phyloP scores from a whole-genome alignment of 208 protist genomes.

The Crithidia acanthocephali region DNA sequence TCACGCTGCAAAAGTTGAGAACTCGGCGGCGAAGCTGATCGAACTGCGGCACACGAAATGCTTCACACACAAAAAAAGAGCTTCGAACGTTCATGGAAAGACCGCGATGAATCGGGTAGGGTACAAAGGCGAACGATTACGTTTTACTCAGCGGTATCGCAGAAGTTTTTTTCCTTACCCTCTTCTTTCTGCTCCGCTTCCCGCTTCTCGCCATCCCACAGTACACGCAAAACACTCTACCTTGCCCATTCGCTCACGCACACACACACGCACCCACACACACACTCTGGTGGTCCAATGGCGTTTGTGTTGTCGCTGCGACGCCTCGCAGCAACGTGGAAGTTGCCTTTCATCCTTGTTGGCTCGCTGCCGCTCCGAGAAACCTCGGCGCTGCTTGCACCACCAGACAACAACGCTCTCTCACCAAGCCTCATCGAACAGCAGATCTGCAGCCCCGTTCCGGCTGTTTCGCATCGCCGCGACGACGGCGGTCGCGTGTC shows the following conservation, averaged over 20 bases:
- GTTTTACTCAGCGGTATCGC: too few relatives aligned
- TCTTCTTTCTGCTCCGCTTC: too few relatives aligned
- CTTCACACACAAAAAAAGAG: too few relatives aligned
- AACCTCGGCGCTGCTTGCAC: conserved; percentile 17
- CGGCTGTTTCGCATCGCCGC: not conserved
- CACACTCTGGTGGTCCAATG: conserved; percentile 4
- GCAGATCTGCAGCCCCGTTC: conserved; percentile 9
- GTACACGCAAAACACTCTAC: too few relatives aligned
- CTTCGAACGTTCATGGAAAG: conserved; percentile 1
- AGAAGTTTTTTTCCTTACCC: too few relatives aligned
- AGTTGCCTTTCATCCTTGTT: conserved; percentile 31
- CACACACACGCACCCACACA: not conserved
- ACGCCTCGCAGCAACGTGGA: conserved; percentile 6
- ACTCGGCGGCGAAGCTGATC: too few relatives aligned
- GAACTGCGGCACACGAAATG: too few relatives aligned
- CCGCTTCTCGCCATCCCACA: too few relatives aligned
- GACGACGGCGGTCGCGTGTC: not conserved
- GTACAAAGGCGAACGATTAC: too few relatives aligned
- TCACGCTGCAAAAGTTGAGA: too few relatives aligned
- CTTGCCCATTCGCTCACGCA: not conserved
- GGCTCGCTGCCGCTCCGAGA: conserved; percentile 22
- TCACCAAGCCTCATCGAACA: not conserved
- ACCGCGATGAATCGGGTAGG: not conserved
- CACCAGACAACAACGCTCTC: not conserved
- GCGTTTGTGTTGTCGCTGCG: conserved; percentile 7